Evolutionary conservation across 805 yeast genomes (phyloP).

Genomic region (Pichia cabralensis): DNA sequence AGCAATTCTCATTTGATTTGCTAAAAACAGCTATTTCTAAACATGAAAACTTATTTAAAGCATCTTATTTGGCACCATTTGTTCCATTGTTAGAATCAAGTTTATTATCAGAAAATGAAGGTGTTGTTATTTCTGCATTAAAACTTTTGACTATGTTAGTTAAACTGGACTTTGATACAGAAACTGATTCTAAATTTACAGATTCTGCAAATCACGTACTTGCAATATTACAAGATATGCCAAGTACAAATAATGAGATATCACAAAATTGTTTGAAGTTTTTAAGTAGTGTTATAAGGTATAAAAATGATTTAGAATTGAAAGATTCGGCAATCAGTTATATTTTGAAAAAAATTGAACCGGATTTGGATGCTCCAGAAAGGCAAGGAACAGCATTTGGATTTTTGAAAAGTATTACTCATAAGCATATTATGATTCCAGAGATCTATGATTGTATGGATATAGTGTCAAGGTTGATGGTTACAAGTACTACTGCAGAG

Average conservation of each 20-base stretch:
- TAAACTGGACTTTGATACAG: slow-evolving; percentile 52
- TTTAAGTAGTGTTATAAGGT: slow-evolving; percentile 61
- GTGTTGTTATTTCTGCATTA: slow-evolving; percentile 60
- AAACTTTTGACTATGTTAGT: slow-evolving; percentile 51
- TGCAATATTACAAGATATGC: slow-evolving; percentile 60
- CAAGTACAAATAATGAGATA: slow-evolving; percentile 67
- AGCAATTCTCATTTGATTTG: slow-evolving; percentile 67
- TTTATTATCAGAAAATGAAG: slow-evolving; percentile 60
- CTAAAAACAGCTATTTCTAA: slow-evolving; percentile 61
- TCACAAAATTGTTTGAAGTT: slow-evolving; percentile 74
- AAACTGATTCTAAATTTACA: slow-evolving; percentile 41
- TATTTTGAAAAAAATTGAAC: slow-evolving; percentile 59
- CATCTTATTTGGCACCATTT: slow-evolving; percentile 57
- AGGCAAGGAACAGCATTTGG: slow-evolving; percentile 83
- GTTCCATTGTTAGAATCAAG: slow-evolving; percentile 60
- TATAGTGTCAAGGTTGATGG: slow-evolving; percentile 70
- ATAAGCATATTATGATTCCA: slow-evolving; percentile 66
- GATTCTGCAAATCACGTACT: slow-evolving; percentile 51
- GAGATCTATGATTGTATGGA: slow-evolving; percentile 89
- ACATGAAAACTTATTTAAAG: slow-evolving; percentile 49
- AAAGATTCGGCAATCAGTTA: slow-evolving; percentile 67
- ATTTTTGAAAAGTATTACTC: slow-evolving; percentile 68
- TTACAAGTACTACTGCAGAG: slow-evolving; percentile 75
- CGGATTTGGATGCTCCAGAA: slow-evolving; percentile 85
- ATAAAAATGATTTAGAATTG: slow-evolving; percentile 52